phyloP scores from a whole-genome alignment of 495 filamentous ascomycete genomes.

The Podospora conica region DNA sequence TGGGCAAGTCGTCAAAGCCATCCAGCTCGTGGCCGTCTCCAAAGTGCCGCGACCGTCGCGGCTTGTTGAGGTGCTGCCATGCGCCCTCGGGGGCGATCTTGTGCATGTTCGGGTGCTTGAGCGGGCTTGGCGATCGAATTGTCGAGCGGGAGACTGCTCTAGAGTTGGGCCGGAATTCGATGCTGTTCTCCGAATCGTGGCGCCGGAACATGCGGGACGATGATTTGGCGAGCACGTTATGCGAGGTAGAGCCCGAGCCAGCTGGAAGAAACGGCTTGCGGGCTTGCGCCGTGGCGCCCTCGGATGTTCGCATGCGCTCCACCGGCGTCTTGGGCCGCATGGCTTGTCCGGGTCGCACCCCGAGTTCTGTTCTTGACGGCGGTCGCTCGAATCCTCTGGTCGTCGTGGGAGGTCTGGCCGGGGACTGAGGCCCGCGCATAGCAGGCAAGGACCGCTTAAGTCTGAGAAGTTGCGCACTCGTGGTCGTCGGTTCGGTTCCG shows the following conservation, averaged over 20 bases:
- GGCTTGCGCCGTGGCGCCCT: constrained; percentile 45
- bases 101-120: constrained; percentile 33
- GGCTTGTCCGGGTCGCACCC: constrained; percentile 33
- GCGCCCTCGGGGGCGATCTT: constrained; percentile 35
- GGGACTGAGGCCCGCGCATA: constrained; percentile 53
- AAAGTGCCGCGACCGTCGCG: constrained; percentile 68
- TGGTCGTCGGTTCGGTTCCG: constrained; percentile 61
- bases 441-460: constrained; percentile 84
- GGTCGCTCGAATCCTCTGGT: constrained; percentile 47
- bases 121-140: constrained; percentile 52
- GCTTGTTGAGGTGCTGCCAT: constrained; percentile 61
- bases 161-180: constrained; percentile 49
- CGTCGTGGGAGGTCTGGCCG: constrained; percentile 32
- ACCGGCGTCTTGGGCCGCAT: constrained; percentile 67
- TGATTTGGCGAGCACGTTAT: constrained; percentile 67
- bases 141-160: constrained; percentile 50
- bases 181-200: constrained; percentile 60
- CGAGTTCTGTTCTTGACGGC: constrained; percentile 37
- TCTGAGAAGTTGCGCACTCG: constrained; percentile 66
- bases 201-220: constrained; percentile 61
- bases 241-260: constrained; percentile 68
- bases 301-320: constrained; percentile 50
- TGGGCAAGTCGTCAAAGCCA: constrained; percentile 90
- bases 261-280: constrained; percentile 77
- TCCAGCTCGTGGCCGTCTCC: constrained; percentile 91